A percentile compares a stretch with the other conserved stretches of the same genome.
These are phyloP conservation scores for Cercospora nicotianae DNA, from an alignment of 2,329 filamentous ascomycete species.

Conservation along the genomic window DNA sequence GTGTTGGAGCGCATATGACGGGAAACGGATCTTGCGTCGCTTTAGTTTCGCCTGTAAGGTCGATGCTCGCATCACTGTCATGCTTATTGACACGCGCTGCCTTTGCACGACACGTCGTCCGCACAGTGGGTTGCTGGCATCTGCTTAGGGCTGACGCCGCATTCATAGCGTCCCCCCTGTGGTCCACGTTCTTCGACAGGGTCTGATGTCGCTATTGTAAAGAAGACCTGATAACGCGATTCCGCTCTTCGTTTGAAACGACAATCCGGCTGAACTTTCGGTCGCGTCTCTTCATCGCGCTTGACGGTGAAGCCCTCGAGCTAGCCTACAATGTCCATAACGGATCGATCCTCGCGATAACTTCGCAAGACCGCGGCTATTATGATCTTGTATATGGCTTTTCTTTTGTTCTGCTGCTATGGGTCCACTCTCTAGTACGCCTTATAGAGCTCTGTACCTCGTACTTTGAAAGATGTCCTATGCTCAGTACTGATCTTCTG, in stretches of 20 bases:
- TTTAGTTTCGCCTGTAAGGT: neutral
- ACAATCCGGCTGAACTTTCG: neutral
- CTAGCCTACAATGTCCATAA: conserved; percentile 5
- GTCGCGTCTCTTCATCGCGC: neutral
- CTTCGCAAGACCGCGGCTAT: neutral
- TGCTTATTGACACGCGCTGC: neutral
- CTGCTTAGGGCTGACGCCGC: conserved; percentile 2
- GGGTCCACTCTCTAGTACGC: conserved; percentile 9
- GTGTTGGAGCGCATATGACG: neutral
- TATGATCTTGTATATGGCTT: conserved; percentile 1
- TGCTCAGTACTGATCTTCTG: neutral
- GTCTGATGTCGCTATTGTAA: conserved; percentile 4
- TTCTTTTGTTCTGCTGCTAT: neutral
- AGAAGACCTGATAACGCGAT: conserved; percentile 6
- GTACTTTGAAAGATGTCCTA: neutral
- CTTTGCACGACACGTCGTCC: conserved; percentile 3
- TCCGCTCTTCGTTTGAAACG: neutral
- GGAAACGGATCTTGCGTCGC: conserved; percentile 4
- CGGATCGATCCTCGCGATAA: conserved; percentile 7
- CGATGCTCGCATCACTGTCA: neutral
- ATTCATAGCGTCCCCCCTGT: conserved; percentile 7
- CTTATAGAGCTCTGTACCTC: neutral
- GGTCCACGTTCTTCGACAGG: neutral
- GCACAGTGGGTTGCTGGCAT: neutral
- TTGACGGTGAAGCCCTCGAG: neutral